A percentile compares a stretch with the other conserved stretches of the same genome.
These are phyloP conservation scores for Saccharum hybrid DNA, from an alignment of 202 grass and related monocot genomes.

Conservation along the genomic window DNA sequence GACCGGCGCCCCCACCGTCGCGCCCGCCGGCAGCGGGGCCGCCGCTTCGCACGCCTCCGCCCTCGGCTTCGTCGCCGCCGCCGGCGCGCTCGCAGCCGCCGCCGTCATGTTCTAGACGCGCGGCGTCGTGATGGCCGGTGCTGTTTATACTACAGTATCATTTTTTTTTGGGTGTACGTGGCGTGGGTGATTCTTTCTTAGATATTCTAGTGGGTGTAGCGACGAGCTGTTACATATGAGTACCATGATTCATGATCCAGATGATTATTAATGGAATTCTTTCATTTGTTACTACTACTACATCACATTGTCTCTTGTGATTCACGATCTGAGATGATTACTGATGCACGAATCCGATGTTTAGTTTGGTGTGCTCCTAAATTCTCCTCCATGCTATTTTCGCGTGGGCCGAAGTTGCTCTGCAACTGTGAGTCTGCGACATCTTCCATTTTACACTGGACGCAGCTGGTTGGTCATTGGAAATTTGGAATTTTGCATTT, in stretches of 20 bases:
- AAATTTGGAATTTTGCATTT: no score
- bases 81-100: conserved; percentile 48
- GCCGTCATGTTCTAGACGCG: conserved; percentile 56
- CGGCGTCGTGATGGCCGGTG: not conserved
- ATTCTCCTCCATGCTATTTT: no score
- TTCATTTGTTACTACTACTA: conserved; percentile 44
- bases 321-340: no score
- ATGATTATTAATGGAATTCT: conserved; percentile 51
- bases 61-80: conserved; percentile 58
- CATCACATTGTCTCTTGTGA: not conserved
- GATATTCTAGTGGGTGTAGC: conserved; percentile 11
- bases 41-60: conserved; percentile 11
- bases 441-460: not conserved
- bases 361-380: no score
- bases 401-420: no score
- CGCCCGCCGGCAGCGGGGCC: conserved; percentile 11
- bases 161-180: not conserved
- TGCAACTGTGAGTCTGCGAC: no score
- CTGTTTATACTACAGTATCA: conserved; percentile 36
- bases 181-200: conserved; percentile 28
- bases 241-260: conserved; percentile 17
- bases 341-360: no score
- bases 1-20: conserved; percentile 28
- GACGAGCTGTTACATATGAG: not conserved
- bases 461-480: no score